Conservation (phyloP, 208 protist species). For the Leishmania guyanensis region DNA sequence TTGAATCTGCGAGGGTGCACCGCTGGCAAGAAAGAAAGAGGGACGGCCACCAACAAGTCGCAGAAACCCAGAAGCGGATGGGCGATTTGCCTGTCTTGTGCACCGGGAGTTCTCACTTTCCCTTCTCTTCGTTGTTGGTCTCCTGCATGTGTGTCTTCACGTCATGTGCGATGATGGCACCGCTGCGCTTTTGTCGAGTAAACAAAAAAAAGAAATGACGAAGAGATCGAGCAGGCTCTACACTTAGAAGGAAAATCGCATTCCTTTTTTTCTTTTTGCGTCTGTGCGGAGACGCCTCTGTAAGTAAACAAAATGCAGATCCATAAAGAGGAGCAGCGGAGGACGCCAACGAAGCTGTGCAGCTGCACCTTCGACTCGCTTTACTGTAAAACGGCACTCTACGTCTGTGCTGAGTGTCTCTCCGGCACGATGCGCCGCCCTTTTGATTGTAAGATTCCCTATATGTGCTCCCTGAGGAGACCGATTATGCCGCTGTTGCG, state of each 20-base stretch:
- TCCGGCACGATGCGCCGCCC: background rate
- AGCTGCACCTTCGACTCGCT: background rate
- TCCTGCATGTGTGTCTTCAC: background rate
- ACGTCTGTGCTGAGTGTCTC: background rate
- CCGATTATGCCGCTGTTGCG: background rate
- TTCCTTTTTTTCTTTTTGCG: background rate
- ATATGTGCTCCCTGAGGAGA: too few relatives aligned
- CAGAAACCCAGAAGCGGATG: too few relatives aligned
- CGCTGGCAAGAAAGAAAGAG: background rate
- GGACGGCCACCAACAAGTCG: background rate
- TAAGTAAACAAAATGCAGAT: background rate
- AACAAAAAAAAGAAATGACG: background rate
- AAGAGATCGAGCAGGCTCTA: background rate
- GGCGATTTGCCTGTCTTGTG: background rate
- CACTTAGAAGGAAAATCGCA: background rate
- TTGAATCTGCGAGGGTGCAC: background rate
- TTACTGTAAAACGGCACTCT: background rate
- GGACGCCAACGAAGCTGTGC: background rate
- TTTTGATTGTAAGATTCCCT: too few relatives aligned
- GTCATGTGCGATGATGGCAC: background rate
- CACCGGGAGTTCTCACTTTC: background rate
- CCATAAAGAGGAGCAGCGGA: background rate
- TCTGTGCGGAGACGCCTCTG: background rate
- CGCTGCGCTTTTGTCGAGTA: background rate
- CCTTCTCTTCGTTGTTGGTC: background rate